phyloP scores from a whole-genome alignment of 1,284 basidiomycete genomes.

The Moesziomyces sp. region DNA sequence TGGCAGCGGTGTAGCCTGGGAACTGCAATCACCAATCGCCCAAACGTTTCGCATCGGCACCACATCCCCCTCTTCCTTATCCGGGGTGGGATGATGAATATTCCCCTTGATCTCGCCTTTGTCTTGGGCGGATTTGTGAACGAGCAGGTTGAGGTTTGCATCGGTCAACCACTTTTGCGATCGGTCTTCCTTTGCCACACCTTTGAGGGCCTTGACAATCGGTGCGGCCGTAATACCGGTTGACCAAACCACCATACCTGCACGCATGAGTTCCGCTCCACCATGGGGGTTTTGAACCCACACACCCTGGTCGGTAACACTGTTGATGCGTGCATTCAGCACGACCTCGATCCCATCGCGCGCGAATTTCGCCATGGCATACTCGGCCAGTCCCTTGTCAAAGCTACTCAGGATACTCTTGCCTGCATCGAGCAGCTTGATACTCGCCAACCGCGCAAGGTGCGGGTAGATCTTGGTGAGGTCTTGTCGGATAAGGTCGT shows the following conservation, averaged over 20 bases:
- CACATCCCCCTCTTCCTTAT: neutral
- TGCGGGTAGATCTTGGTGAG: constrained; percentile 71
- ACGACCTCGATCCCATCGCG: constrained; percentile 36
- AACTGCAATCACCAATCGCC: constrained; percentile 78
- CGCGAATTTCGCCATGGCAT: constrained; percentile 60
- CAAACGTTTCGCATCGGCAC: constrained; percentile 46
- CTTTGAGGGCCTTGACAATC: constrained; percentile 75
- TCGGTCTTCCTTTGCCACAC: constrained; percentile 74
- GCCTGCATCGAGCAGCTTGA: constrained; percentile 57
- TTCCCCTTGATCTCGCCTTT: neutral
- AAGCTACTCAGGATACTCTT: constrained; percentile 59
- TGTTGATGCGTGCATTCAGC: constrained; percentile 23
- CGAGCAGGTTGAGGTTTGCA: constrained; percentile 29
- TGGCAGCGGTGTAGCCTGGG: constrained; percentile 68
- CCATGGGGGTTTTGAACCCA: constrained; percentile 11
- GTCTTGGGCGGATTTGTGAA: neutral
- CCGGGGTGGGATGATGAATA: neutral
- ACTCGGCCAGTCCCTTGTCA: constrained; percentile 55
- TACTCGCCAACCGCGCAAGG: constrained; percentile 27
- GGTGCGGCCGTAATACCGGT: constrained; percentile 85
- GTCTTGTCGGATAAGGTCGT: constrained; percentile 77
- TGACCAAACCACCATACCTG: constrained; percentile 83
- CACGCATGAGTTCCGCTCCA: neutral
- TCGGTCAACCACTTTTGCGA: constrained; percentile 73
- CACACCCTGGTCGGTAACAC: constrained; percentile 9